A percentile compares a stretch with the other conserved stretches of the same genome.
phyloP scores from a whole-genome alignment of 495 filamentous ascomycete species.

The Stereocaulon alpinum region DNA sequence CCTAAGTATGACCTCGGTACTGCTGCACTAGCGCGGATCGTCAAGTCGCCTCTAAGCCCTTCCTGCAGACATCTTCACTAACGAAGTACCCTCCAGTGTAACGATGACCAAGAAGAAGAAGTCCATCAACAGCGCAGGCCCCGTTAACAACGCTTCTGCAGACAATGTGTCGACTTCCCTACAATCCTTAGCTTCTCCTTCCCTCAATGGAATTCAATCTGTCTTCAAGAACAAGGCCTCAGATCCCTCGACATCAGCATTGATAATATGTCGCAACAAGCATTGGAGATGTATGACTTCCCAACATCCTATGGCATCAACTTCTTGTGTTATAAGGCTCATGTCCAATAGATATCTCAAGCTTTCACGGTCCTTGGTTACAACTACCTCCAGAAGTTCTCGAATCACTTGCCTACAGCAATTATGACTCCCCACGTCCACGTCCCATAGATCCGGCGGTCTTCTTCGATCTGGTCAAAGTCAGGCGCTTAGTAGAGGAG shows the following conservation, averaged over 20 bases:
- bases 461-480: slow-evolving; percentile 74
- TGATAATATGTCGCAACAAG: slow-evolving; percentile 68
- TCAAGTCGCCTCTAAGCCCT: slow-evolving; percentile 46
- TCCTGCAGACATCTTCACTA: slow-evolving; percentile 24
- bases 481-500: slow-evolving; percentile 64
- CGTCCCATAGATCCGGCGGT: slow-evolving; percentile 69
- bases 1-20: neutral
- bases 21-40: slow-evolving; percentile 1
- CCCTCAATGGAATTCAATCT: slow-evolving; percentile 20
- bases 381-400: slow-evolving; percentile 73
- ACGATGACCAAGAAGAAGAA: slow-evolving; percentile 38
- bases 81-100: slow-evolving; percentile 27
- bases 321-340: slow-evolving; percentile 2
- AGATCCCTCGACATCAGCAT: slow-evolving; percentile 40
- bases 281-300: slow-evolving; percentile 29
- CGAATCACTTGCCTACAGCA: slow-evolving; percentile 64
- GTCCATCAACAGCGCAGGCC: slow-evolving; percentile 19
- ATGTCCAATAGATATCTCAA: slow-evolving; percentile 49
- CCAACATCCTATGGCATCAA: neutral
- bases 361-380: slow-evolving; percentile 79
- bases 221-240: slow-evolving; percentile 22
- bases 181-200: neutral
- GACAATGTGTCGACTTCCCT: slow-evolving; percentile 8
- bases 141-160: slow-evolving; percentile 9
- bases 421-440: slow-evolving; percentile 64